Conservation (phyloP, 2,329 filamentous ascomycete genomes). For the Aureobasidium uvarum region DNA sequence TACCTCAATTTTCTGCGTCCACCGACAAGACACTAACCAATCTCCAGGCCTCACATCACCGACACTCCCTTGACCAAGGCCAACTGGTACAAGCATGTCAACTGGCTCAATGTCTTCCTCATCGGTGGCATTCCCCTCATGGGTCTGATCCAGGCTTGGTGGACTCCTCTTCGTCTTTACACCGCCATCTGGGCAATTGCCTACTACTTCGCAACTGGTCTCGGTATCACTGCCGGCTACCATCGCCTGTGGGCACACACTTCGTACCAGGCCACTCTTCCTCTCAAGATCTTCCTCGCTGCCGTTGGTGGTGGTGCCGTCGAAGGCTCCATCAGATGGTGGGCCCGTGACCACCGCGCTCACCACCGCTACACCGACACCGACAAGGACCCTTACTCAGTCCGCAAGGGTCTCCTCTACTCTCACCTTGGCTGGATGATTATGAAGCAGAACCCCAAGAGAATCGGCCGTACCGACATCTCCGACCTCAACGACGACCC, state of each 20-base stretch:
- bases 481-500: slow-evolving; percentile 83
- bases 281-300: slow-evolving; percentile 78
- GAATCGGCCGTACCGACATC: slow-evolving; percentile 83
- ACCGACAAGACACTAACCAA: background rate
- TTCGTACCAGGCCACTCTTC: slow-evolving; percentile 73
- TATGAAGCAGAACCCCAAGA: slow-evolving; percentile 89
- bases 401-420: slow-evolving; percentile 83
- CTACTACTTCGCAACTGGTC: slow-evolving; percentile 76
- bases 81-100: slow-evolving; percentile 91
- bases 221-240: slow-evolving; percentile 56
- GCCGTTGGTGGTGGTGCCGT: slow-evolving; percentile 79
- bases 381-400: slow-evolving; percentile 87
- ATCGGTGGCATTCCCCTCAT: slow-evolving; percentile 74
- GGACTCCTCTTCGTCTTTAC: slow-evolving; percentile 70
- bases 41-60: slow-evolving; percentile 66
- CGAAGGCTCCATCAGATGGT: slow-evolving; percentile 84
- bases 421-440: slow-evolving; percentile 88
- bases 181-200: slow-evolving; percentile 70
- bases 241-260: slow-evolving; percentile 85
- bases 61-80: slow-evolving; percentile 74
- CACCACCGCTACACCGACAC: slow-evolving; percentile 93
- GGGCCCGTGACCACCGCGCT: slow-evolving; percentile 80
- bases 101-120: slow-evolving; percentile 85
- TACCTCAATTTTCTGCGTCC: too few relatives aligned
- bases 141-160: slow-evolving; percentile 72